phyloP scores from a whole-genome alignment of 2,329 filamentous ascomycete genomes.

The Monilinia laxa region DNA sequence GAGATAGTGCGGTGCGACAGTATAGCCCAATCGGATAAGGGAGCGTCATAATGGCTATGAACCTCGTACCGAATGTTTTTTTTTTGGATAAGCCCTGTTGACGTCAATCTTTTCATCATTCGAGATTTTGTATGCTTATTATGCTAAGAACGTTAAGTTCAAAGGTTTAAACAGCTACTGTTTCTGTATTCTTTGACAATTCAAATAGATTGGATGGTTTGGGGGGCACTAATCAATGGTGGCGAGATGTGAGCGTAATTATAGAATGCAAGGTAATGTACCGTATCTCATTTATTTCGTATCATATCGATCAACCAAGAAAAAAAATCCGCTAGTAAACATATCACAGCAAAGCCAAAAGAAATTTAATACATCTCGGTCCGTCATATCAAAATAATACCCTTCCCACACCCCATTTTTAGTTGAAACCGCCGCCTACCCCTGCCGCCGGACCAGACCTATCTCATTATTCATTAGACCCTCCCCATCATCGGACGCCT shows the following conservation, averaged over 20 bases:
- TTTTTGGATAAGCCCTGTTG: no score
- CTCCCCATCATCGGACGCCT: not conserved
- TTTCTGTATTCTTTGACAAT: not conserved
- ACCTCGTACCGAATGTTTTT: no score
- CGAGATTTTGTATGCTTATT: no score
- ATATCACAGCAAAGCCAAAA: not conserved
- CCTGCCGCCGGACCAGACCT: not conserved
- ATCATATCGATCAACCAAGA: conserved; percentile 3
- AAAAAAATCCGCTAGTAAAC: conserved; percentile 4
- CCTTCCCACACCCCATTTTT: not conserved
- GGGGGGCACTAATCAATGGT: not conserved
- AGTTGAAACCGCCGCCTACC: not conserved
- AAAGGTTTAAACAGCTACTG: not conserved
- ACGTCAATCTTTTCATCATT: no score
- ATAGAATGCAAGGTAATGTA: not conserved
- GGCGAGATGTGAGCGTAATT: not conserved
- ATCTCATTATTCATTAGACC: conserved; percentile 18
- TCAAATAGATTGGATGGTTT: not conserved
- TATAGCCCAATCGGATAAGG: no score
- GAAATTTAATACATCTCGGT: not conserved
- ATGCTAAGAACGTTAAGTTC: no score
- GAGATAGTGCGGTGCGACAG: not conserved
- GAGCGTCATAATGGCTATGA: no score
- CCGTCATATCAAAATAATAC: not conserved
- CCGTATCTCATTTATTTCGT: conserved; percentile 7